Base-by-base conservation (phyloP, 2,329 filamentous ascomycete genomes). In the Trematosphaeria pertusa region DNA sequence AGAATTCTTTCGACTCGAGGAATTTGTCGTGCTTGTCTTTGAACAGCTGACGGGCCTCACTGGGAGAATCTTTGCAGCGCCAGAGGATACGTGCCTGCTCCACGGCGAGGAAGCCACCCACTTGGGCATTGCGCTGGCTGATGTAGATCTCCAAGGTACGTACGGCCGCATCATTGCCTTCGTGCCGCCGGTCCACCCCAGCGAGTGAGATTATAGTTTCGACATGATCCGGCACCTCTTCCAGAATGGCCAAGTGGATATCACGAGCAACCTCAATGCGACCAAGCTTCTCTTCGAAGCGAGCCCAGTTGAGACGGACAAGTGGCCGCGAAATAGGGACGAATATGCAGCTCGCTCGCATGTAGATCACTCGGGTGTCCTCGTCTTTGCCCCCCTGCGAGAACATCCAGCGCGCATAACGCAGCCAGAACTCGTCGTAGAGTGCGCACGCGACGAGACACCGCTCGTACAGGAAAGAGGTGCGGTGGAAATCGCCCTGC, bases 361-460 rank as follows among this genome's bases (percentile, higher is more conserved):
- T 86, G 67, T 95, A 97, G 54, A 97, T 94, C 71, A 90, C 92
- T 46, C 94, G 87, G 5, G 93, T 87, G 66, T 97, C 92, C 68
- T 97, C 90, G 35, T 91, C 86, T 70, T 95, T 96, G 58, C 81
- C 85, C n/a, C n/a, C n/a, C 1, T 84, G 75, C 0, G 85, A 85
- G 26, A 60, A 63, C 89, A 97, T 96, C 94, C 94, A 99, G 31
- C 93, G 82, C 12, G 88, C 90, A 72, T 96, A 99, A n/a, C 94
- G 88, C 63, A 96, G 85, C 94, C 94, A 99, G 72, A 97, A 96
- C 67, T 97, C 93, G 38, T 97, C 93, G 67, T 99, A 97, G 58
- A 95, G 88, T 12, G 94, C 93, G 64, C 90, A 95, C 0, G 91
- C 93, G 26, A 96, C 90, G 41, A 99, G 75, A 62, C 92, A 97